phyloP scores from a whole-genome alignment of 1,139 yeast genomes.

The Pichia cactophila region DNA sequence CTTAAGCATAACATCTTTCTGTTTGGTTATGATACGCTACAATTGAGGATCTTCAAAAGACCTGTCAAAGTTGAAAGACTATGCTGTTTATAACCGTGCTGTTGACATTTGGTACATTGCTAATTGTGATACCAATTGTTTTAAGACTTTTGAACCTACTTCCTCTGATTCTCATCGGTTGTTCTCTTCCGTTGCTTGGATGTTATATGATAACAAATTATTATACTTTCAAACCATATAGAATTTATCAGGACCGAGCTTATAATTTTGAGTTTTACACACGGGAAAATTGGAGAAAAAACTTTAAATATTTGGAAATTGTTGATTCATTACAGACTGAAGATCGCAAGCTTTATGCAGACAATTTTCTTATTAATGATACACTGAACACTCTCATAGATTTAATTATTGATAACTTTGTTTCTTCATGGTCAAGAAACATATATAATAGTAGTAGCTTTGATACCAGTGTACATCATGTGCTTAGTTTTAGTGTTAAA shows the following conservation, averaged over 20 bases:
- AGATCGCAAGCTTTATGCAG: constrained; percentile 35
- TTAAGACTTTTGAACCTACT: constrained; percentile 3
- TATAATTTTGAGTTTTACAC: constrained; percentile 2
- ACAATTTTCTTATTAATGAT: constrained; percentile 46
- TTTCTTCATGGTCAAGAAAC: constrained; percentile 54
- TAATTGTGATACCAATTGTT: constrained; percentile 3
- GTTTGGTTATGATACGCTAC: no score
- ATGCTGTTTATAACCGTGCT: not conserved
- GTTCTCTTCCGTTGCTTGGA: constrained; percentile 2
- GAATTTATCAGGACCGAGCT: not conserved
- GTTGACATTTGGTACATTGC: not conserved
- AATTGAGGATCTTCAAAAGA: no score
- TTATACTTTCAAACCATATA: not conserved
- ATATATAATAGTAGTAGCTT: constrained; percentile 46
- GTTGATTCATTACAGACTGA: not conserved
- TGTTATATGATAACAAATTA: not conserved
- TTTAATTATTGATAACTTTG: constrained; percentile 51
- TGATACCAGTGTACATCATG: constrained; percentile 43
- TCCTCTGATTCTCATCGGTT: constrained; percentile 6
- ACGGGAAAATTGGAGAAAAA: constrained; percentile 2
- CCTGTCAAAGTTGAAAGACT: not conserved
- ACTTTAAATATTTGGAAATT: not conserved
- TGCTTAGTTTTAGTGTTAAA: constrained; percentile 38
- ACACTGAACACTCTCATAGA: constrained; percentile 46
- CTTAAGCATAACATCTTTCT: no score